These are phyloP conservation scores for Phaffia tasmanica DNA, from an alignment of 768 basidiomycete species.

Conservation along the genomic window DNA sequence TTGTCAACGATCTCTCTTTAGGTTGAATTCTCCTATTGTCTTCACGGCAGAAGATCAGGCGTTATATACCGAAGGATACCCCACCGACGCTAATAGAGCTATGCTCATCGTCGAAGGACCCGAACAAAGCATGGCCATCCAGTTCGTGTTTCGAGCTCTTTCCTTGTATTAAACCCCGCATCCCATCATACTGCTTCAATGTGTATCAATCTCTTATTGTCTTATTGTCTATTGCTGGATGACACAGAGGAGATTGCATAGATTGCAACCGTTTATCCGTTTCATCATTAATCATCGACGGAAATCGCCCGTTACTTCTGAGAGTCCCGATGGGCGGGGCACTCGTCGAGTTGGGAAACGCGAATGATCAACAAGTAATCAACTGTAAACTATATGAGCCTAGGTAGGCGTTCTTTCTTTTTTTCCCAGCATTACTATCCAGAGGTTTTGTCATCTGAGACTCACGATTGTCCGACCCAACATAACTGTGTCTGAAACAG, in stretches of 20 bases:
- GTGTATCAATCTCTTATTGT: background rate
- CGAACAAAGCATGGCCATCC: constrained; percentile 35
- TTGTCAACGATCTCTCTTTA: constrained; percentile 36
- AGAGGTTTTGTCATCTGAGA: background rate
- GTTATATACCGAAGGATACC: constrained; percentile 36
- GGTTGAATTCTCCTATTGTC: constrained; percentile 33
- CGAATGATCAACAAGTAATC: constrained; percentile 33
- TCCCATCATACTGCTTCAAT: background rate
- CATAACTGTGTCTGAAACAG: constrained; percentile 22
- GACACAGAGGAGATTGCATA: constrained; percentile 35
- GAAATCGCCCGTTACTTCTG: constrained; percentile 36
- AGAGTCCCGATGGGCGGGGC: constrained; percentile 35
- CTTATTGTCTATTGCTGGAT: background rate
- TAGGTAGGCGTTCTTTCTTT: constrained; percentile 29
- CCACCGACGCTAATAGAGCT: constrained; percentile 32
- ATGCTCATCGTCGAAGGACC: constrained; percentile 36
- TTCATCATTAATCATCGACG: constrained; percentile 35
- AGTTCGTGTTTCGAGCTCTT: constrained; percentile 28
- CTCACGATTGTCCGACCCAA: background rate
- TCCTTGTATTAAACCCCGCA: background rate
- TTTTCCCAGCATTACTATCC: background rate
- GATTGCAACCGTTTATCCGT: constrained; percentile 32
- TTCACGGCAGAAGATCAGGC: constrained; percentile 36
- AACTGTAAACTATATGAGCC: constrained; percentile 39
- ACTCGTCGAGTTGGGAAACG: constrained; percentile 37